Percentiles rank a stretch among this genome's conserved stretches.
Conservation (phyloP, 306 rosid species). For the Pterocarpus macrocarpus region DNA sequence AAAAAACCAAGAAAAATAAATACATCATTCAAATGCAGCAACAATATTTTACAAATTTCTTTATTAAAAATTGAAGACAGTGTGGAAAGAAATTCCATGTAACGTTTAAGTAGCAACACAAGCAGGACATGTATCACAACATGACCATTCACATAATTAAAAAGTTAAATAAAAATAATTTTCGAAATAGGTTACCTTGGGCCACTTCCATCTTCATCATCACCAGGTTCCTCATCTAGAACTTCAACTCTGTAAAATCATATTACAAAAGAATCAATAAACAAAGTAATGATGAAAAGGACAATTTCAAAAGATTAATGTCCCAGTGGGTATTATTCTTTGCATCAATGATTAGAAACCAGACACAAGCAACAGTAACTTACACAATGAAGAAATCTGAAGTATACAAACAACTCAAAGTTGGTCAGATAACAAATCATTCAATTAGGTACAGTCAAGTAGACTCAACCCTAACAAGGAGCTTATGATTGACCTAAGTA, state of each 20-base stretch:
- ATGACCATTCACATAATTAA: conserved; percentile 17
- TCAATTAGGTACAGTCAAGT: conserved; percentile 14
- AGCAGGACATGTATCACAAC: conserved; percentile 12
- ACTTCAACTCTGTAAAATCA: conserved; percentile 82
- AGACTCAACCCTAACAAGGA: not conserved
- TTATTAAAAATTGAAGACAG: not conserved
- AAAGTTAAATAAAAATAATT: not conserved
- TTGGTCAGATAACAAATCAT: conserved; percentile 30
- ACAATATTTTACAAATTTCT: conserved; percentile 27
- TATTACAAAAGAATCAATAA: conserved; percentile 10
- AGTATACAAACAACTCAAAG: conserved; percentile 21
- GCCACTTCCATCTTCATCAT: conserved; percentile 87
- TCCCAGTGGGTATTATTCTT: conserved; percentile 3
- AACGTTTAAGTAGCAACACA: conserved; percentile 19
- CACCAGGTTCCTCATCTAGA: conserved; percentile 97
- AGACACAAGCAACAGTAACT: conserved; percentile 24
- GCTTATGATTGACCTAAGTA: conserved; percentile 10
- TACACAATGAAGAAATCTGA: conserved; percentile 23
- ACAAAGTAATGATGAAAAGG: conserved; percentile 32
- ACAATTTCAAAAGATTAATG: conserved; percentile 1
- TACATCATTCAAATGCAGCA: not conserved
- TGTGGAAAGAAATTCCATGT: conserved; percentile 14
- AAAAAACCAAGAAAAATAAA: conserved; percentile 30
- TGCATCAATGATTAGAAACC: conserved; percentile 18
- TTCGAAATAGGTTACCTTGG: conserved; percentile 65